Conservation (phyloP, 2,329 filamentous ascomycete species). For the Pseudogymnoascus sp. region DNA sequence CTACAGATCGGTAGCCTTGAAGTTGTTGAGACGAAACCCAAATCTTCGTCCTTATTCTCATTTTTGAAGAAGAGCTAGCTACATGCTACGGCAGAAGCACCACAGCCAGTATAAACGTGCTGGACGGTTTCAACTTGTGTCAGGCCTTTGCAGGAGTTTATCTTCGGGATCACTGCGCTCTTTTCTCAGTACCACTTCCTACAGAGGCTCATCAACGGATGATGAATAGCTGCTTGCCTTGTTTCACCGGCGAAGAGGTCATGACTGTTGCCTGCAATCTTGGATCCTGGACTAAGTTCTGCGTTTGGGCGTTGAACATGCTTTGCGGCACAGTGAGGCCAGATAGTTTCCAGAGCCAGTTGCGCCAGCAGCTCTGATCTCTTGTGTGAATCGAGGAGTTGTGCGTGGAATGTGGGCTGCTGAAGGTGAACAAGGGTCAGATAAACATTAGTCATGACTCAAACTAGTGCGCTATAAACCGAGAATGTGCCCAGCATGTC, state of each 20-base stretch:
- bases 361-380: background rate
- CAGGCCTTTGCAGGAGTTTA: background rate
- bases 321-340: background rate
- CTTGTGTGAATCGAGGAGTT: background rate
- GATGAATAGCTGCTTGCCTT: background rate
- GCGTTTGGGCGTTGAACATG: background rate
- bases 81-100: background rate
- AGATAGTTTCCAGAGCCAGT: background rate
- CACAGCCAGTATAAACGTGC: background rate
- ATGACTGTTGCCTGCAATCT: background rate
- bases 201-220: background rate
- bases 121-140: background rate
- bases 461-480: background rate
- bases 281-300: background rate
- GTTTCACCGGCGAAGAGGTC: background rate
- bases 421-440: background rate
- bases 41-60: slow-evolving; percentile 5
- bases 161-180: background rate
- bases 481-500: background rate
- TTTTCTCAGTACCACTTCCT: background rate
- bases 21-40: background rate
- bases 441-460: background rate
- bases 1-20: slow-evolving; percentile 44
- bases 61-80: background rate
- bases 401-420: background rate